phyloP scores from a whole-genome alignment of 768 basidiomycete species.

The Dentipellis fragilis region DNA sequence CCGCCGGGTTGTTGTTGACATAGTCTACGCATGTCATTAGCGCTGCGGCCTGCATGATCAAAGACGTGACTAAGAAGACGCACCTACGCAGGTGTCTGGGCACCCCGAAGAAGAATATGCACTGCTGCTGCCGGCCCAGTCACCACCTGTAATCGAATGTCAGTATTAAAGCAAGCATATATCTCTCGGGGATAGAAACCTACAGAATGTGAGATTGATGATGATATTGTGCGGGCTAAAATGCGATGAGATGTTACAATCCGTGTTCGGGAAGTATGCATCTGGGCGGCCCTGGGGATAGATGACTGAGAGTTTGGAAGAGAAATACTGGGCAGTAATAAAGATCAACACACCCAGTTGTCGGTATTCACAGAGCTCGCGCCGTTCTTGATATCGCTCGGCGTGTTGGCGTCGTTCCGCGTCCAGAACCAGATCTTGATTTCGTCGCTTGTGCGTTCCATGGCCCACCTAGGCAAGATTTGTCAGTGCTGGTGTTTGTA shows the following conservation, averaged over 20 bases:
- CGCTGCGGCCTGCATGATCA: background rate
- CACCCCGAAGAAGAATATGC: constrained; percentile 13
- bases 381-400: constrained; percentile 9
- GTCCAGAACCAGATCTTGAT: constrained; percentile 31
- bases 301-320: background rate
- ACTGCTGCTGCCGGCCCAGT: constrained; percentile 14
- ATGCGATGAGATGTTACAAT: constrained; percentile 24
- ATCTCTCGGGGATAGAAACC: background rate
- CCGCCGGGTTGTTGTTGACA: constrained; percentile 9
- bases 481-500: background rate
- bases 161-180: background rate
- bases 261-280: constrained; percentile 18
- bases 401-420: constrained; percentile 14
- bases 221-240: constrained; percentile 18
- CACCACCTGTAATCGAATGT: constrained; percentile 8
- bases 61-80: background rate
- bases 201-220: constrained; percentile 17
- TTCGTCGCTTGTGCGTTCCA: constrained; percentile 16
- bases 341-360: constrained; percentile 12
- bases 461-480: constrained; percentile 18
- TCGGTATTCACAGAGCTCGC: constrained; percentile 10
- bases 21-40: background rate
- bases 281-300: constrained; percentile 12
- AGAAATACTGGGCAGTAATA: background rate
- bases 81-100: constrained; percentile 11